Conservation (phyloP, 2,329 filamentous ascomycete species). For the Xylariomycetidae sp. region DNA sequence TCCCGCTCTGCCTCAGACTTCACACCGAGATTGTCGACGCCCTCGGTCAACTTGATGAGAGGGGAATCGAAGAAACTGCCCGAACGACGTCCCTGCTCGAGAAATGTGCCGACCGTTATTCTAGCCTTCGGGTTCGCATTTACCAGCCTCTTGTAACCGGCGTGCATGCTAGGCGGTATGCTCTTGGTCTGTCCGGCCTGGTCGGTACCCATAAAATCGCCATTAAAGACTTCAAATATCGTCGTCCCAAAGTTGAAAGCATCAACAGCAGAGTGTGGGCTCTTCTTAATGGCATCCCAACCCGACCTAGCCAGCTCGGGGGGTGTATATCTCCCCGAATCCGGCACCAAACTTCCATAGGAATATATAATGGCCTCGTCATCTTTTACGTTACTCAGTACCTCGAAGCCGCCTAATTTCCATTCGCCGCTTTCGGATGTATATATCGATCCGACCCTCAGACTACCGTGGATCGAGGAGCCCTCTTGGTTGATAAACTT, state of each 20-base stretch:
- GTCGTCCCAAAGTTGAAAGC: slow-evolving; percentile 81
- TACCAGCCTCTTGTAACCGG: slow-evolving; percentile 83
- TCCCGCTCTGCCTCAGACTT: slow-evolving; percentile 83
- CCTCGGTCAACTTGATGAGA: slow-evolving; percentile 86
- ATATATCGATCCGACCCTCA: slow-evolving; percentile 83
- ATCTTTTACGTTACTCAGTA: slow-evolving; percentile 91
- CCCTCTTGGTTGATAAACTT: slow-evolving; percentile 97
- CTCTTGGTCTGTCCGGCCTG: slow-evolving; percentile 82
- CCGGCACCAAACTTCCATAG: slow-evolving; percentile 82
- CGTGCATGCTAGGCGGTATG: slow-evolving; percentile 82
- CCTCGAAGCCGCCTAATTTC: slow-evolving; percentile 92
- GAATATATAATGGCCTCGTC: slow-evolving; percentile 93
- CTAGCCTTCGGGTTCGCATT: slow-evolving; percentile 87
- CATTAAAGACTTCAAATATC: slow-evolving; percentile 89
- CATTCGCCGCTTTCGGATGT: slow-evolving; percentile 96
- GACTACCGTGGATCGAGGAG: slow-evolving; percentile 80
- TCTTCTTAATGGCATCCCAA: slow-evolving; percentile 87
- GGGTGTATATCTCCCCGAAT: slow-evolving; percentile 77
- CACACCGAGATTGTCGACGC: slow-evolving; percentile 86
- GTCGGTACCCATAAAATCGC: slow-evolving; percentile 69
- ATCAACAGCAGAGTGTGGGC: slow-evolving; percentile 77
- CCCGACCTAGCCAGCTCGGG: slow-evolving; percentile 81
- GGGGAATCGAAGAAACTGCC: slow-evolving; percentile 92
- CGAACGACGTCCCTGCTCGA: slow-evolving; percentile 79
- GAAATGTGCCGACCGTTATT: slow-evolving; percentile 76